phyloP scores from a whole-genome alignment of 2,329 filamentous ascomycete species.

The Stachybotrys chartarum region DNA sequence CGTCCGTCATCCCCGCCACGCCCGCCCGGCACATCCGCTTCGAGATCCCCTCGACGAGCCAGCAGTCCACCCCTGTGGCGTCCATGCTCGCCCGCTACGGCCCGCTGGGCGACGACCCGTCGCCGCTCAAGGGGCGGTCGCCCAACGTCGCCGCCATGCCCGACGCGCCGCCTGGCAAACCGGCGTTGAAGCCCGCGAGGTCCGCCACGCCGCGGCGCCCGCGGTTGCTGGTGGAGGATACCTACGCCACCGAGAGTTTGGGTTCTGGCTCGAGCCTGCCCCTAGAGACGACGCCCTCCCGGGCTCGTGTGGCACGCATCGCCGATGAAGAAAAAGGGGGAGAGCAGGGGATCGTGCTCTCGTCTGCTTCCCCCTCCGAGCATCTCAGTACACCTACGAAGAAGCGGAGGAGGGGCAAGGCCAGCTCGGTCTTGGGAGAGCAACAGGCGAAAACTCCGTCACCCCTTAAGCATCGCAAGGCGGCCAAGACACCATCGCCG shows the following conservation, averaged over 20 bases:
- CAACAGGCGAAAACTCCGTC: constrained; percentile 9
- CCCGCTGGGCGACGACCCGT: constrained; percentile 20
- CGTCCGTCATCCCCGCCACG: constrained; percentile 34
- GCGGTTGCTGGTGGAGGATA: constrained; percentile 36
- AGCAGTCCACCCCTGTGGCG: constrained; percentile 29
- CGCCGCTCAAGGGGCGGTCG: constrained; percentile 30
- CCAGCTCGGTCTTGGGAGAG: neutral
- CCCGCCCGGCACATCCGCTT: constrained; percentile 24
- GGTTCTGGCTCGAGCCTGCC: constrained; percentile 15
- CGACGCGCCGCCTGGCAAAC: constrained; percentile 12
- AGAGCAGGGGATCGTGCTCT: neutral
- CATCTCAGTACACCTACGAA: neutral
- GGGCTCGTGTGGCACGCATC: constrained; percentile 6
- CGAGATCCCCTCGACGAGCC: constrained; percentile 37
- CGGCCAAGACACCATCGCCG: constrained; percentile 7
- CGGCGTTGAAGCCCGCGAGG: constrained; percentile 3
- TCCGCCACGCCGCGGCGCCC: constrained; percentile 8
- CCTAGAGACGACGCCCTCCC: constrained; percentile 4
- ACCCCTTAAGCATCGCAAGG: constrained; percentile 1
- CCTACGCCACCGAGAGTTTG: constrained; percentile 31
- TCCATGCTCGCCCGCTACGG: constrained; percentile 32
- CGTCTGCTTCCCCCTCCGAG: neutral
- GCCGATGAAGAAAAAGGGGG: constrained; percentile 9
- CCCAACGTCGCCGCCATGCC: constrained; percentile 14
- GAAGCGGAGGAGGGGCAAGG: neutral